These are phyloP conservation scores for Santalum album DNA, from an alignment of 164 flowering plant genomes.

Conservation along the genomic window DNA sequence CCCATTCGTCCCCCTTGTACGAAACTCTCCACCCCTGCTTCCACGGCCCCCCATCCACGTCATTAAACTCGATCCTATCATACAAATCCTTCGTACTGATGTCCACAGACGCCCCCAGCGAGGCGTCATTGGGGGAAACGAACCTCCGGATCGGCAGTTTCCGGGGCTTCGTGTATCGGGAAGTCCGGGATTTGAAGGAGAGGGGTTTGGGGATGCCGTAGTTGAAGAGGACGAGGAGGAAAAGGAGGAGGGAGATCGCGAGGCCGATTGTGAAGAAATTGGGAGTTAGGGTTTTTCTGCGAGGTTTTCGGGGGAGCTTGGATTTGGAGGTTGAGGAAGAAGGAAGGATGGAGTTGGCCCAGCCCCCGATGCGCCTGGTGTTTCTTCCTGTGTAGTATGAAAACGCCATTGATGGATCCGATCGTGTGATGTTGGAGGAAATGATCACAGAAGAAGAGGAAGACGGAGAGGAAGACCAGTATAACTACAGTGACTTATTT, in stretches of 20 bases:
- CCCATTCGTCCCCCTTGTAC: constrained; percentile 84
- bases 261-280: constrained; percentile 70
- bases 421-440: no score
- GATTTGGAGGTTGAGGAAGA: constrained; percentile 26
- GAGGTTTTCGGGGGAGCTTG: constrained; percentile 41
- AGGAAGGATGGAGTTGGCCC: constrained; percentile 43
- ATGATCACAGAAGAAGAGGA: no score
- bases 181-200: constrained; percentile 15
- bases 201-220: constrained; percentile 52
- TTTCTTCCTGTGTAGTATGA: constrained; percentile 22
- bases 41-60: constrained; percentile 89
- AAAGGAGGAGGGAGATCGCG: constrained; percentile 53
- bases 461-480: no score
- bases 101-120: constrained; percentile 46
- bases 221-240: constrained; percentile 38
- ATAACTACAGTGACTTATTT: no score
- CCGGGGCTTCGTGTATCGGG: not conserved
- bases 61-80: constrained; percentile 76
- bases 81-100: constrained; percentile 86
- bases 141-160: constrained; percentile 14
- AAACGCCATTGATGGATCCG: not conserved
- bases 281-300: constrained; percentile 41
- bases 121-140: not conserved
- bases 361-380: constrained; percentile 34
- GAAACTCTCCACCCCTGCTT: constrained; percentile 87